These are phyloP conservation scores for Nicotiana knightiana DNA, from an alignment of 257 asterid genomes.

Conservation along the genomic window DNA sequence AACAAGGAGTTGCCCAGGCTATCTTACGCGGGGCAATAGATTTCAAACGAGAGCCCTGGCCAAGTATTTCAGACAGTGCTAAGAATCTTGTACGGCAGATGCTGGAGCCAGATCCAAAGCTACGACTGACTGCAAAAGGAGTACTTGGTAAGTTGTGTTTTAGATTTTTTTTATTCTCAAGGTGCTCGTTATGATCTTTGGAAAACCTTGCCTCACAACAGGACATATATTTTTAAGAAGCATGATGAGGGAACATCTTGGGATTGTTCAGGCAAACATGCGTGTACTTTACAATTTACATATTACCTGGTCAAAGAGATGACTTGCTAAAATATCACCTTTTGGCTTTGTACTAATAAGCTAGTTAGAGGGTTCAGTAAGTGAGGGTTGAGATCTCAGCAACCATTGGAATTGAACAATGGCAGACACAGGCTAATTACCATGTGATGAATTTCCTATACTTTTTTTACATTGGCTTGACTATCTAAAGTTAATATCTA, in stretches of 20 bases:
- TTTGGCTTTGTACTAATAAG: background rate
- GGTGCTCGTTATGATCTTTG: slow-evolving; percentile 4
- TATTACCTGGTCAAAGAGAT: background rate
- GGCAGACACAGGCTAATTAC: background rate
- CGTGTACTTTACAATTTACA: background rate
- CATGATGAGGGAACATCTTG: background rate
- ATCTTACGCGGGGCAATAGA: slow-evolving; percentile 80
- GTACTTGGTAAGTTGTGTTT: slow-evolving; percentile 64
- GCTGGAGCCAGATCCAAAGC: slow-evolving; percentile 88
- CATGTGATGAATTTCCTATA: background rate
- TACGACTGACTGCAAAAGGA: slow-evolving; percentile 86
- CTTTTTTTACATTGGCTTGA: background rate
- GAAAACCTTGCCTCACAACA: background rate
- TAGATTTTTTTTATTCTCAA: background rate
- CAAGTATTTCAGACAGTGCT: slow-evolving; percentile 75
- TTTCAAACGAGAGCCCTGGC: slow-evolving; percentile 97
- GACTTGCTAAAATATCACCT: background rate
- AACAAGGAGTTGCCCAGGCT: slow-evolving; percentile 98
- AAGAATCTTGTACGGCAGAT: slow-evolving; percentile 82
- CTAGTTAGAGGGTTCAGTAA: background rate
- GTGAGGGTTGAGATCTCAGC: background rate
- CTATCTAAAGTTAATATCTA: background rate
- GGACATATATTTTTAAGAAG: background rate
- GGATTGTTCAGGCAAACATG: background rate
- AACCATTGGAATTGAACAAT: background rate